phyloP scores from a whole-genome alignment of 78 protist genomes.

The Dictyostelium firmibasis region DNA sequence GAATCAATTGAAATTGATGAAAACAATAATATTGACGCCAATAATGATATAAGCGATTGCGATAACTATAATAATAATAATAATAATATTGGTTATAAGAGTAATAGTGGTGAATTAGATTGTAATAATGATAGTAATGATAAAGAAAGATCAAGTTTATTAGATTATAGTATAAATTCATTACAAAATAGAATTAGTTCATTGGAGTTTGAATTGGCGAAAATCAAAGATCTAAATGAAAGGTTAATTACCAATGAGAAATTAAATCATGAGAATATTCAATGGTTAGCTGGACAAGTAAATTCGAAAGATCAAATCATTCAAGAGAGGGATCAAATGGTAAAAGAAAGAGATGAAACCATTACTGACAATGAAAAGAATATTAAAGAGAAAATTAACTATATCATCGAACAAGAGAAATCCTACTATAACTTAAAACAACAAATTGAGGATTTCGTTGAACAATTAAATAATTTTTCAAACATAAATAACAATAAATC shows the following conservation, averaged over 20 bases:
- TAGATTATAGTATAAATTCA: conserved; percentile 51
- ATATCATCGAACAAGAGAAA: conserved; percentile 54
- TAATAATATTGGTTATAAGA: not conserved
- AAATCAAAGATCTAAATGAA: not conserved
- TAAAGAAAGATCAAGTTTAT: not conserved
- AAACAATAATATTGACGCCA: not conserved
- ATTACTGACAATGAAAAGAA: not conserved
- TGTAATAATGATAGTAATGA: not conserved
- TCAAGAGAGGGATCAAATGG: not conserved
- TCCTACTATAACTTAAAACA: not conserved
- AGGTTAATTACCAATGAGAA: not conserved
- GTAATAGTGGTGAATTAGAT: too few species aligned
- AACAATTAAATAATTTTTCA: not conserved
- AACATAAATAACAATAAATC: not conserved
- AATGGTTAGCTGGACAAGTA: not conserved
- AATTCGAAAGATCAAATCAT: not conserved
- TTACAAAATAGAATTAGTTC: conserved; percentile 33
- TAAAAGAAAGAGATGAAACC: conserved; percentile 20
- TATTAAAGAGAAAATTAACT: conserved; percentile 17
- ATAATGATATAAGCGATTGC: too few species aligned
- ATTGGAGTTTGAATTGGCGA: conserved; percentile 41
- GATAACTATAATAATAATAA: too few species aligned
- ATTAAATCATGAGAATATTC: not conserved
- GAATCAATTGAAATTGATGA: not conserved
- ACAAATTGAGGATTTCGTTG: conserved; percentile 52